Evolutionary conservation across 441 rosid genomes (phyloP).

Genomic region (Bocquillonia castaneifolia): DNA sequence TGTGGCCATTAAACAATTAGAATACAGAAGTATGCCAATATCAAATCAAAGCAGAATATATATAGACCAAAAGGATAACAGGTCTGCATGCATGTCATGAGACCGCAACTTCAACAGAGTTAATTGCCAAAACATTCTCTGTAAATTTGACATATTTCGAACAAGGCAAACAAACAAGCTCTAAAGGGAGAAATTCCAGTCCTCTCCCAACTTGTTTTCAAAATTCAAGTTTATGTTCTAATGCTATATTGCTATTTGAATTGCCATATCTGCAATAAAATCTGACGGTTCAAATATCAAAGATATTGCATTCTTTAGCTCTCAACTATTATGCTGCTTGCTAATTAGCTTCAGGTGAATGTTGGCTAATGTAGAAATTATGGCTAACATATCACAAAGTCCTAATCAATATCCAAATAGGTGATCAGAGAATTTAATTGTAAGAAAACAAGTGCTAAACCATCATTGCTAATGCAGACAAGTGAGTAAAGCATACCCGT

Average conservation of each 20-base stretch:
- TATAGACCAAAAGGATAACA: not conserved
- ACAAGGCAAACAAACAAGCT: not conserved
- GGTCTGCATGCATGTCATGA: not conserved
- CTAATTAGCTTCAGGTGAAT: not conserved
- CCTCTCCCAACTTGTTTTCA: not conserved
- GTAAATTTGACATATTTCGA: slow-evolving; percentile 3
- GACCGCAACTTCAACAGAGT: not conserved
- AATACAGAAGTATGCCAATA: not conserved
- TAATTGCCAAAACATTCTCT: not conserved
- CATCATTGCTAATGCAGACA: not conserved
- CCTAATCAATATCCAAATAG: not conserved
- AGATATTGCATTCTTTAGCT: not conserved
- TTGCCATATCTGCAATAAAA: not conserved
- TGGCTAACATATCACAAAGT: not conserved
- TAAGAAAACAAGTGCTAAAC: not conserved
- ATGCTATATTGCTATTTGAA: not conserved
- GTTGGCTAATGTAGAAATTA: not conserved
- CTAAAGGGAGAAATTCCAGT: not conserved
- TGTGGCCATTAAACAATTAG: not conserved
- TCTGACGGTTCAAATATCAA: not conserved
- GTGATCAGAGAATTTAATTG: not conserved
- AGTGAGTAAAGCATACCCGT: slow-evolving; percentile 53
- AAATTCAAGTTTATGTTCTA: not conserved
- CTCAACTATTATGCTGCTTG: not conserved
- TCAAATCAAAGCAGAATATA: not conserved